Evolutionary conservation across 441 rosid species (phyloP).

Genomic region (Aleurites moluccanus): DNA sequence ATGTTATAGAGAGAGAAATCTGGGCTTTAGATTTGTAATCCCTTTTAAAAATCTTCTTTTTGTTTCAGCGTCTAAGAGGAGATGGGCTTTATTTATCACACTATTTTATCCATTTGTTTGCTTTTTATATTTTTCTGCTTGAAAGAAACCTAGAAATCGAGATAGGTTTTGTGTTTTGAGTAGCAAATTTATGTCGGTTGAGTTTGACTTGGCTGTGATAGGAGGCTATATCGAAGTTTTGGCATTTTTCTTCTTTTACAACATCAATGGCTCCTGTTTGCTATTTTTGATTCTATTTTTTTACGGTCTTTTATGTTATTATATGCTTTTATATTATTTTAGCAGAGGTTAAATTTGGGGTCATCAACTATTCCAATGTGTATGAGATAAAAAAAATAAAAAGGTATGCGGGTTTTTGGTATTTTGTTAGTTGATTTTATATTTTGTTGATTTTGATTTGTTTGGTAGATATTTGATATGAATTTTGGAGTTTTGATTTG

Average conservation of each 20-base stretch:
- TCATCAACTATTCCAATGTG: slow-evolving; percentile 59
- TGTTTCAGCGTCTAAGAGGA: slow-evolving; percentile 1
- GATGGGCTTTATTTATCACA: slow-evolving; percentile 20
- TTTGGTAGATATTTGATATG: slow-evolving; percentile 21
- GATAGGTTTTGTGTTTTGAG: slow-evolving; percentile 16
- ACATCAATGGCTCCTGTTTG: background rate
- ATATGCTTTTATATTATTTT: slow-evolving; percentile 56
- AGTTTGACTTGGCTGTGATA: slow-evolving; percentile 63
- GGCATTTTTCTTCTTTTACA: slow-evolving; percentile 24
- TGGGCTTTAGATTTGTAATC: slow-evolving; percentile 66
- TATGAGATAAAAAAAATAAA: slow-evolving; percentile 68
- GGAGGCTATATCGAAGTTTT: slow-evolving; percentile 66
- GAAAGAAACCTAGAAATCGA: slow-evolving; percentile 13
- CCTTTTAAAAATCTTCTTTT: background rate
- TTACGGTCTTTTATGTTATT: slow-evolving; percentile 18
- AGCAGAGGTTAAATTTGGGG: slow-evolving; percentile 54
- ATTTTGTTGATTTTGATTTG: background rate
- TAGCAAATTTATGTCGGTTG: slow-evolving; percentile 83
- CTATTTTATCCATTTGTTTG: slow-evolving; percentile 20
- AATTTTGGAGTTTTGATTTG: slow-evolving; percentile 21
- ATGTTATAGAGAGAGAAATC: slow-evolving; percentile 29
- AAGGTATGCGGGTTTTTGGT: slow-evolving; percentile 39
- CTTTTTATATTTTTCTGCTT: slow-evolving; percentile 22
- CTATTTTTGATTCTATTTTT: background rate
- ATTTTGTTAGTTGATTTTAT: background rate